phyloP scores from a whole-genome alignment of 768 basidiomycete genomes.

The Serendipita sp. region DNA sequence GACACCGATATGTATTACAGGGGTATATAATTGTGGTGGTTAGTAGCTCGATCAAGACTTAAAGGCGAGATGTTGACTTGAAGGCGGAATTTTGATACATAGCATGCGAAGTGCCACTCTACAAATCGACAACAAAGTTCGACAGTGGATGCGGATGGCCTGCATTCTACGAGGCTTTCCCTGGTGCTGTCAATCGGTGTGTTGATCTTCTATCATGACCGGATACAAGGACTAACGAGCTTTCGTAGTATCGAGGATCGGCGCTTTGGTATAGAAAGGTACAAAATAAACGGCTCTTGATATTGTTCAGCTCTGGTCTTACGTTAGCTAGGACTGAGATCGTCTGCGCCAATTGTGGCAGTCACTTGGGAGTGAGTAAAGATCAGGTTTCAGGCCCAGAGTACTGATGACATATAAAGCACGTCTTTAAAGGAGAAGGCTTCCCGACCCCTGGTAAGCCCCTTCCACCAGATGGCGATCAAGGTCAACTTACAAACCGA shows the following conservation, averaged over 20 bases:
- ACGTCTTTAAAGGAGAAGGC: constrained; percentile 44
- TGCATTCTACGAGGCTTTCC: constrained; percentile 91
- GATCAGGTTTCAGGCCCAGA: neutral
- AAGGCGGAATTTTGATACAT: constrained; percentile 12
- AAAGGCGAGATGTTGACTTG: neutral
- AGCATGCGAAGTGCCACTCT: constrained; percentile 67
- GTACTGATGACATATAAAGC: neutral
- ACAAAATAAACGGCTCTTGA: neutral
- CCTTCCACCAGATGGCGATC: constrained; percentile 12
- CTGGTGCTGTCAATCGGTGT: constrained; percentile 59
- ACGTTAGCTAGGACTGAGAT: constrained; percentile 26
- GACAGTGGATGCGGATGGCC: constrained; percentile 93
- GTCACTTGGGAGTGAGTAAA: constrained; percentile 50
- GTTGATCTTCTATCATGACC: neutral
- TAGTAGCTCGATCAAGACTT: neutral
- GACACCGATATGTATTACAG: neutral
- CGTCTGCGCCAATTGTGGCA: constrained; percentile 76
- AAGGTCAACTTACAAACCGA: neutral
- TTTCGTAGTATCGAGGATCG: constrained; percentile 52
- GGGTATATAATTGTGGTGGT: constrained; percentile 1
- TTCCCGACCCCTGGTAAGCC: constrained; percentile 59
- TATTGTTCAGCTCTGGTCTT: neutral
- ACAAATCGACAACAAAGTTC: constrained; percentile 83
- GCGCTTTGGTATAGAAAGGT: constrained; percentile 36
- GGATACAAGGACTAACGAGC: neutral